Percentiles rank a stretch among this genome's conserved stretches.
Conservation (phyloP, 2,329 filamentous ascomycete genomes). For the Colletotrichum viniferum region DNA sequence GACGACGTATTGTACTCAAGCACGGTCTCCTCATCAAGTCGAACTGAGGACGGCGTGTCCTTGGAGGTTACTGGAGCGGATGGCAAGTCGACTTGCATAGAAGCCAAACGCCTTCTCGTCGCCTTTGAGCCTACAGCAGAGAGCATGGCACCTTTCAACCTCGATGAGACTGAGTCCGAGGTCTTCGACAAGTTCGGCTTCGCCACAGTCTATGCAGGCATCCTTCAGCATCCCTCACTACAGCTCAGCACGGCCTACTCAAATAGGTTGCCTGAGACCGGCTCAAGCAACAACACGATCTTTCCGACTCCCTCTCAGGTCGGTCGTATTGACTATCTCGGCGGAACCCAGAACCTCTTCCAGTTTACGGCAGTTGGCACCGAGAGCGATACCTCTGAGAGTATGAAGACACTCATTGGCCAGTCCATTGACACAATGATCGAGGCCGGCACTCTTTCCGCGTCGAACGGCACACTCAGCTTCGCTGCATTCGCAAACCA, state of each 20-base stretch:
- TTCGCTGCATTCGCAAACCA: constrained; percentile 40
- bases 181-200: constrained; percentile 25
- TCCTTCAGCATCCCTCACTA: constrained; percentile 29
- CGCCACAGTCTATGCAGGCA: constrained; percentile 27
- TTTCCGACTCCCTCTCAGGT: constrained; percentile 26
- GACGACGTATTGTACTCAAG: constrained; percentile 27
- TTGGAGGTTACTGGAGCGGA: constrained; percentile 8
- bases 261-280: constrained; percentile 22
- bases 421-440: constrained; percentile 32
- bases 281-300: constrained; percentile 26
- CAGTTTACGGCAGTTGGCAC: constrained; percentile 33
- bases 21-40: constrained; percentile 14
- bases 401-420: constrained; percentile 29
- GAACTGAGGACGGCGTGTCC: constrained; percentile 19
- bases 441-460: constrained; percentile 27
- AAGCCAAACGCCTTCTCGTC: constrained; percentile 28
- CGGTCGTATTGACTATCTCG: constrained; percentile 33
- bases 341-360: constrained; percentile 31
- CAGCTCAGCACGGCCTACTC: constrained; percentile 22
- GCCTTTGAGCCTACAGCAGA: constrained; percentile 26
- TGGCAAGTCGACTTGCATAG: constrained; percentile 19
- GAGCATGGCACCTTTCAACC: constrained; percentile 23
- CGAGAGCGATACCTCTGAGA: constrained; percentile 20
- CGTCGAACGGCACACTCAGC: constrained; percentile 25
- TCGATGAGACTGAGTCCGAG: constrained; percentile 21